Evolutionary conservation across 129 eudicot genomes (phyloP).

Genomic region (Helianthus annuus): HanXRQr2.0-SUNRISE NC_035443.2:14924661-14925160

Average conservation of each 20-base stretch:
- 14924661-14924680: neutral
- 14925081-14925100: neutral
- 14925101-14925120: too few species aligned
- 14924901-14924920: neutral
- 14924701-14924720: neutral
- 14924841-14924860: neutral
- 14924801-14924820: neutral
- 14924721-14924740: neutral
- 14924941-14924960: neutral
- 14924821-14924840: neutral
- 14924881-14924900: neutral
- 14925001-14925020: neutral
- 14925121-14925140: neutral
- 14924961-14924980: too few species aligned
- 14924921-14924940: conserved; percentile 10
- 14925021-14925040: neutral
- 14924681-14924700: neutral
- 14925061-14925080: neutral
- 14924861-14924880: conserved; percentile 8
- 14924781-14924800: neutral
- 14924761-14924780: too few species aligned
- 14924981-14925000: too few species aligned
- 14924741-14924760: too few species aligned
- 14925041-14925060: neutral
- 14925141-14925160: neutral